Percentiles rank a stretch among this genome's conserved stretches.
Conservation (phyloP, 1,284 basidiomycete species). For the Ceratobasidium sp. region DNA sequence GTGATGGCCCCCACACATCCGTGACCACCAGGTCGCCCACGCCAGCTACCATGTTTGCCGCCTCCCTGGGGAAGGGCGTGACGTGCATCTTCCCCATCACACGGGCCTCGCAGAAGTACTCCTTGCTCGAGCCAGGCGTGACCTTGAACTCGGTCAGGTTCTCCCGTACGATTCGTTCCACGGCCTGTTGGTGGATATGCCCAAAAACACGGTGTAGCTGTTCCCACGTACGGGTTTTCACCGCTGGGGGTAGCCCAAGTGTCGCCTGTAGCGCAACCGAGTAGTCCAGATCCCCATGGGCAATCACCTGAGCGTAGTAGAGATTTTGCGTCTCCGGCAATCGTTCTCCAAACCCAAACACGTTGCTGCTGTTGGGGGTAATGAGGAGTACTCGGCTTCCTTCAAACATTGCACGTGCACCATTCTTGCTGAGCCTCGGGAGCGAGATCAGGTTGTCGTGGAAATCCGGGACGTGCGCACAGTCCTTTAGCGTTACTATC, state of each 20-base stretch:
- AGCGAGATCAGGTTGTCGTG: not conserved
- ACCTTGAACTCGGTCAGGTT: not conserved
- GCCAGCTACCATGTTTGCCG: constrained; percentile 24
- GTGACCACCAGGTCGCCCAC: not conserved
- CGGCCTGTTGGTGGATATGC: not conserved
- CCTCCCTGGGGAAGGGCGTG: constrained; percentile 42
- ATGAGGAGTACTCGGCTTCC: not conserved
- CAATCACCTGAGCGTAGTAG: not conserved
- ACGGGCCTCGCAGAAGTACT: constrained; percentile 8
- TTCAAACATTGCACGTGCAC: not conserved
- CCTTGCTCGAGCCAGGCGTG: not conserved
- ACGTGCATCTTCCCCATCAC: not conserved
- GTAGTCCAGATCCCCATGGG: not conserved
- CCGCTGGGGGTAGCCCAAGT: not conserved
- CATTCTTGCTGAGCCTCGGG: not conserved
- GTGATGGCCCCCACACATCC: constrained; percentile 13
- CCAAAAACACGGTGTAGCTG: not conserved
- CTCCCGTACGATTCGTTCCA: not conserved
- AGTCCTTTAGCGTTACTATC: not conserved
- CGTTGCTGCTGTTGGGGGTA: not conserved
- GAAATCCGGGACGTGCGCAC: not conserved
- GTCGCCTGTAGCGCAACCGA: not conserved
- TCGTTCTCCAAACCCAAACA: not conserved
- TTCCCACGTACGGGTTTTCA: not conserved
- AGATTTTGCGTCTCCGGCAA: not conserved